These are phyloP conservation scores for Suzukiozyma palmioleophila DNA, from an alignment of 1,139 yeast genomes.

Conservation along the genomic window DNA sequence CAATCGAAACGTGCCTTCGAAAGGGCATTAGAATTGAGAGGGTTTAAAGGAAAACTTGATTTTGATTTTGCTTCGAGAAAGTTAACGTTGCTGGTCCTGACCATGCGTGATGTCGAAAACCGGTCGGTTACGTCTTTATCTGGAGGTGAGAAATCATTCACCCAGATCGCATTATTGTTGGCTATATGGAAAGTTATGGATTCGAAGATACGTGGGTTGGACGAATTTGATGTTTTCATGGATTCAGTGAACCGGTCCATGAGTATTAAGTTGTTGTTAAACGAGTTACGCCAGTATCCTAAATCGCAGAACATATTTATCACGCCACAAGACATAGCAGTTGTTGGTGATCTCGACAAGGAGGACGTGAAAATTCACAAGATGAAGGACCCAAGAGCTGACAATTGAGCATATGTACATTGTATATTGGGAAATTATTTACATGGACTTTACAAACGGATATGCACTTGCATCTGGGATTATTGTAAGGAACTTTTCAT, in stretches of 20 bases:
- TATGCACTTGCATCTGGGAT: not conserved
- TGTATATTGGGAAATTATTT: not conserved
- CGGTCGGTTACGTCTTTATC: slow-evolving; percentile 81
- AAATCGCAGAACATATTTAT: slow-evolving; percentile 86
- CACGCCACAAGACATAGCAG: slow-evolving; percentile 90
- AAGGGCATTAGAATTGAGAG: slow-evolving; percentile 59
- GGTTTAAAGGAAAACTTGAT: slow-evolving; percentile 66
- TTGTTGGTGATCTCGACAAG: slow-evolving; percentile 61
- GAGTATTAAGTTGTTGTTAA: slow-evolving; percentile 71
- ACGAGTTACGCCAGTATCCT: slow-evolving; percentile 56
- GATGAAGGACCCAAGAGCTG: slow-evolving; percentile 53
- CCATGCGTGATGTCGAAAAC: slow-evolving; percentile 52
- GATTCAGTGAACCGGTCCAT: slow-evolving; percentile 85
- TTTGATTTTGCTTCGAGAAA: slow-evolving; percentile 55
- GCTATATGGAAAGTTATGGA: slow-evolving; percentile 95
- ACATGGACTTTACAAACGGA: not conserved
- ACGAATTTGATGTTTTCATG: slow-evolving; percentile 98
- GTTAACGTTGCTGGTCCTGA: slow-evolving; percentile 55
- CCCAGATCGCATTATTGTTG: slow-evolving; percentile 81
- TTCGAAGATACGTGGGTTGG: slow-evolving; percentile 81
- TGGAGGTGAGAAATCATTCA: slow-evolving; percentile 95
- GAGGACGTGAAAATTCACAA: slow-evolving; percentile 66
- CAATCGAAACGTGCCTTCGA: slow-evolving; percentile 47
- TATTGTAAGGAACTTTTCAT: not conserved
- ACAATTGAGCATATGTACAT: slow-evolving; percentile 1